Percentiles rank a stretch among this genome's conserved stretches.
These are phyloP conservation scores for Berkeleyomyces rouxiae DNA, from an alignment of 2,329 filamentous ascomycete species.

Conservation along the genomic window DNA sequence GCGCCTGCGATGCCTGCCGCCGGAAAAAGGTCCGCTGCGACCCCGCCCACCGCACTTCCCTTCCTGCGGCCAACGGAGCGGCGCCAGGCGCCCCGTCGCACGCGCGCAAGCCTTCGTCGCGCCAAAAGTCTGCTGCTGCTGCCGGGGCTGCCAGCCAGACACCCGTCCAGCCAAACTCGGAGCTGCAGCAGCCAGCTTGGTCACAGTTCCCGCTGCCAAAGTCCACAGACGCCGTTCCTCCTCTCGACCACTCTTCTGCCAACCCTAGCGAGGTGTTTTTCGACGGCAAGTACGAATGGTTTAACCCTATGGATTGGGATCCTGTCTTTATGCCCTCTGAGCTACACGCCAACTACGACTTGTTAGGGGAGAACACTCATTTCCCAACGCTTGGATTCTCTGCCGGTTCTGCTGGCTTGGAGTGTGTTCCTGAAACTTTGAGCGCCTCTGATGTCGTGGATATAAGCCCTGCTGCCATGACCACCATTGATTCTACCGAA, in stretches of 20 bases:
- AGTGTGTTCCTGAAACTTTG: neutral
- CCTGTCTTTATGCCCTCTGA: neutral
- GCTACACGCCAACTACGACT: neutral
- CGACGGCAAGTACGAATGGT: neutral
- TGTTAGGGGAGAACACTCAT: neutral
- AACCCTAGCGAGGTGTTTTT: too few relatives aligned
- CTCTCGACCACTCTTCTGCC: too few relatives aligned
- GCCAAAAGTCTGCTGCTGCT: neutral
- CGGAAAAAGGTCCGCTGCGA: conserved; percentile 48
- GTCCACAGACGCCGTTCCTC: neutral
- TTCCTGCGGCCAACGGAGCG: conserved; percentile 17
- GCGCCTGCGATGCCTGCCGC: conserved; percentile 46
- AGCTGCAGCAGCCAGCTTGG: neutral
- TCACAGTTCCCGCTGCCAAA: neutral
- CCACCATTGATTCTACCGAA: neutral
- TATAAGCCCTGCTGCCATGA: neutral
- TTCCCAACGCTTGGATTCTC: neutral
- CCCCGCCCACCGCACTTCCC: conserved; percentile 33
- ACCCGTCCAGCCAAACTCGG: neutral
- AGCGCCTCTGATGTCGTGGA: neutral
- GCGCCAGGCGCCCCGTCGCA: neutral
- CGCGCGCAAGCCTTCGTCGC: neutral
- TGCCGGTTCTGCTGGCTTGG: neutral
- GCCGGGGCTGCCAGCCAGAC: neutral
- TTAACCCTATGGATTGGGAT: neutral